Percentiles rank a stretch among this genome's conserved stretches.
Conservation (phyloP, 192 early-diverging fungal species). For the Endogone sp. region DNA sequence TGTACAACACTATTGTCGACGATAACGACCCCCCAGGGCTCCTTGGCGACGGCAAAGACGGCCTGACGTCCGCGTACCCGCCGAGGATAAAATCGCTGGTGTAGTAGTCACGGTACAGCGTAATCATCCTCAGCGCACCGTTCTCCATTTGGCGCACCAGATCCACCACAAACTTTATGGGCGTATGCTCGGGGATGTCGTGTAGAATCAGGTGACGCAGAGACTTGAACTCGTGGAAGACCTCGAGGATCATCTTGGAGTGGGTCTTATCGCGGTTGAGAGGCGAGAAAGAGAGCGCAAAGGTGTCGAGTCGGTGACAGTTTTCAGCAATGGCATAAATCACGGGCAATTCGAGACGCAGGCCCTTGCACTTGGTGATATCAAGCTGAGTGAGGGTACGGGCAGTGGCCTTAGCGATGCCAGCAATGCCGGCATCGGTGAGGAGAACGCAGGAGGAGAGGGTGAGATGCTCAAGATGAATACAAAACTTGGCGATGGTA, state of each 20-base stretch:
- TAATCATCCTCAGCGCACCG: background rate
- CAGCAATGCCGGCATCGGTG: background rate
- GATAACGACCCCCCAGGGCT: background rate
- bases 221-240: background rate
- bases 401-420: background rate
- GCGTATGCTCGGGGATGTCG: background rate
- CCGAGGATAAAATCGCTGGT: background rate
- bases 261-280: background rate
- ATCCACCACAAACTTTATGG: background rate
- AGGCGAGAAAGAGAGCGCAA: background rate
- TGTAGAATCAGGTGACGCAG: background rate
- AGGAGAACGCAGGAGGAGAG: background rate
- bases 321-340: background rate
- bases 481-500: background rate
- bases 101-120: background rate
- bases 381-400: background rate
- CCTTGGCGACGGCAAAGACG: background rate
- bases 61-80: background rate
- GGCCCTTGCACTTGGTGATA: background rate
- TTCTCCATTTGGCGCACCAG: background rate
- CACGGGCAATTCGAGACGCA: background rate
- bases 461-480: background rate
- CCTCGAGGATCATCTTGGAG: background rate
- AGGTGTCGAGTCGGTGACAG: background rate
- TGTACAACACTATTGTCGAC: background rate